A percentile compares a stretch with the other conserved stretches of the same genome.
phyloP scores from a whole-genome alignment of 495 filamentous ascomycete species.

The Aspergillus affinis region DNA sequence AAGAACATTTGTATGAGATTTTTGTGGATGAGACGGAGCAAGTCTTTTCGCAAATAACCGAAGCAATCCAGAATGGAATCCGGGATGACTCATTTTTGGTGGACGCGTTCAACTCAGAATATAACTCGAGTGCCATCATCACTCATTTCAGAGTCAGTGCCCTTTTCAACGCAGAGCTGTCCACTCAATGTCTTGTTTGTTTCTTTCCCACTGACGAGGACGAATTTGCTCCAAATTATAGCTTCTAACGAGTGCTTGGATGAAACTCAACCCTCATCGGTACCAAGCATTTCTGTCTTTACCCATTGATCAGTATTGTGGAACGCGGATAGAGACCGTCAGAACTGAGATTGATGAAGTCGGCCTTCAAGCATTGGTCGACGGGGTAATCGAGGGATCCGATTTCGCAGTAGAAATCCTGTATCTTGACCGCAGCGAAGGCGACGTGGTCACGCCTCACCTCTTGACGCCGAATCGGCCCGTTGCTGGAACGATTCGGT shows the following conservation, averaged over 20 bases:
- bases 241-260: constrained; percentile 83
- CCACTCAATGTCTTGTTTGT: not conserved
- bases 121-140: constrained; percentile 69
- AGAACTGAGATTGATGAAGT: constrained; percentile 87
- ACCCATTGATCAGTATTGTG: constrained; percentile 69
- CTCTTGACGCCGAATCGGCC: constrained; percentile 57
- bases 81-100: constrained; percentile 63
- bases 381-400: constrained; percentile 71
- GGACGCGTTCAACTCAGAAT: constrained; percentile 72
- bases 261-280: constrained; percentile 67
- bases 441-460: constrained; percentile 75
- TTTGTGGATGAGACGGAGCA: constrained; percentile 73
- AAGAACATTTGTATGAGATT: constrained; percentile 71
- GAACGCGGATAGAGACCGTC: constrained; percentile 67
- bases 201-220: constrained; percentile 14
- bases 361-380: constrained; percentile 71
- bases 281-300: constrained; percentile 70
- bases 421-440: constrained; percentile 86
- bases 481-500: constrained; percentile 56
- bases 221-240: constrained; percentile 30
- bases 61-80: constrained; percentile 50
- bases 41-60: constrained; percentile 59
- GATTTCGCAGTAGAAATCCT: constrained; percentile 82
- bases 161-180: constrained; percentile 1
- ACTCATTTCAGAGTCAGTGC: constrained; percentile 63